These are phyloP conservation scores for Lyophyllum decastes DNA, from an alignment of 768 basidiomycete genomes.

Conservation along the genomic window DNA sequence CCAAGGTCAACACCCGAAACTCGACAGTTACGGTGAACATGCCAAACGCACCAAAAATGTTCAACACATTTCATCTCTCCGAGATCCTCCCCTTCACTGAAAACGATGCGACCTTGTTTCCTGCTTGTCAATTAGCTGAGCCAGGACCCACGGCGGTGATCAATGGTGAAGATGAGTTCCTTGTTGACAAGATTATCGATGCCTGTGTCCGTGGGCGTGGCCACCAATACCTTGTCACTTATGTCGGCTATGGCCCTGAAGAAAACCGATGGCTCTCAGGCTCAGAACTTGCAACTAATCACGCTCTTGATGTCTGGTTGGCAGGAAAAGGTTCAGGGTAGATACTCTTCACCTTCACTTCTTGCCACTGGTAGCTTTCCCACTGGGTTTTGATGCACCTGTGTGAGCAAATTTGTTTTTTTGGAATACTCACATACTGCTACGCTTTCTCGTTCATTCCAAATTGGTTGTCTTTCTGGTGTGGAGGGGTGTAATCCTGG, in stretches of 20 bases:
- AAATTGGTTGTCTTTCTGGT: no score
- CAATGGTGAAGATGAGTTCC: constrained; percentile 25
- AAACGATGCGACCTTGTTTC: constrained; percentile 33
- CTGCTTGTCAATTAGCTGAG: constrained; percentile 12
- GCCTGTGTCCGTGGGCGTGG: constrained; percentile 17
- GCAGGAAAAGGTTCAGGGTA: no score
- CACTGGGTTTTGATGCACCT: no score
- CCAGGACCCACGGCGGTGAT: constrained; percentile 20
- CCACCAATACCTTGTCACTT: constrained; percentile 29
- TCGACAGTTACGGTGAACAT: constrained; percentile 32
- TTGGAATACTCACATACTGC: no score
- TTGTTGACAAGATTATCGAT: constrained; percentile 28
- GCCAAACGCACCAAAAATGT: constrained; percentile 22
- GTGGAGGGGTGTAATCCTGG: no score
- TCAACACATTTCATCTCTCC: constrained; percentile 35
- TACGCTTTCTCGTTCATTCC: no score
- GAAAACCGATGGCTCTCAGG: background rate
- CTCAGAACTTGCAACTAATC: background rate
- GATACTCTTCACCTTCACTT: no score
- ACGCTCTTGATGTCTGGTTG: no score
- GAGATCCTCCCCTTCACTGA: constrained; percentile 24
- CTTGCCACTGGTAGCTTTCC: no score
- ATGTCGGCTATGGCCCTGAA: constrained; percentile 25
- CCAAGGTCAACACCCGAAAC: constrained; percentile 5
- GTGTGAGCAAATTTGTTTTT: no score